Evolutionary conservation across 441 rosid genomes (phyloP).

Genomic region (Cnidoscolus chayamansa): DNA sequence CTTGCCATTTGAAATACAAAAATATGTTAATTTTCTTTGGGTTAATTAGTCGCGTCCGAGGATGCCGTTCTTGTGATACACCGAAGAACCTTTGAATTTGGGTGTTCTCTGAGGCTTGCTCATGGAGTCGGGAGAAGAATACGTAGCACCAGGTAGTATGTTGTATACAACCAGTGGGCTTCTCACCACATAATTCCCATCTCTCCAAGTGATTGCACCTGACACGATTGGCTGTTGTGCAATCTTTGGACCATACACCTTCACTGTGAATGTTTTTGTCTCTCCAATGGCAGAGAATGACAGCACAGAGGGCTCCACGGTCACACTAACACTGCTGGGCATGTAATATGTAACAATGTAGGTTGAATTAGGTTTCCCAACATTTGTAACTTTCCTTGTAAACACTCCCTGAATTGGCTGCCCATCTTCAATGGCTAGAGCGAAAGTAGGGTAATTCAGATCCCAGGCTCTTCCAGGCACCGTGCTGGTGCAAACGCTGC

Average conservation of each 20-base stretch:
- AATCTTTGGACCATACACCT: slow-evolving; percentile 30
- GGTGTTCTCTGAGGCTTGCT: slow-evolving; percentile 5
- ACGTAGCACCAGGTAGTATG: slow-evolving; percentile 22
- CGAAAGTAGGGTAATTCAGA: slow-evolving; percentile 66
- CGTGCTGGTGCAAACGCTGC: slow-evolving; percentile 46
- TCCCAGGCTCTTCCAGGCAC: slow-evolving; percentile 45
- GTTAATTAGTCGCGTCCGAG: slow-evolving; percentile 19
- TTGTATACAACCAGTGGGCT: slow-evolving; percentile 52
- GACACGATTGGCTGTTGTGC: slow-evolving; percentile 40
- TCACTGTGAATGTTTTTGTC: slow-evolving; percentile 48
- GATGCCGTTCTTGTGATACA: slow-evolving; percentile 30
- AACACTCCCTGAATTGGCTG: slow-evolving; percentile 37
- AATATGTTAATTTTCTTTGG: no score
- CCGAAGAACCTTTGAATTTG: slow-evolving; percentile 26
- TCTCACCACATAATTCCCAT: slow-evolving; percentile 44
- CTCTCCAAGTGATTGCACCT: slow-evolving; percentile 67
- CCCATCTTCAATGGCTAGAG: slow-evolving; percentile 41
- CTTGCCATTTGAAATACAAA: no score
- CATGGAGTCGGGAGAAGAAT: background rate
- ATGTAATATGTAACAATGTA: slow-evolving; percentile 40
- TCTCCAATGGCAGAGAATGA: slow-evolving; percentile 45
- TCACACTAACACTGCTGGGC: slow-evolving; percentile 37
- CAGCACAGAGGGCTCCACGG: slow-evolving; percentile 49
- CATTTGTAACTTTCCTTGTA: slow-evolving; percentile 57
- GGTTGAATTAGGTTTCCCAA: slow-evolving; percentile 40